Percentiles rank a stretch among this genome's conserved stretches.
Conservation (phyloP, 2,329 filamentous ascomycete species). For the Ceratocystiopsis sp. region DNA sequence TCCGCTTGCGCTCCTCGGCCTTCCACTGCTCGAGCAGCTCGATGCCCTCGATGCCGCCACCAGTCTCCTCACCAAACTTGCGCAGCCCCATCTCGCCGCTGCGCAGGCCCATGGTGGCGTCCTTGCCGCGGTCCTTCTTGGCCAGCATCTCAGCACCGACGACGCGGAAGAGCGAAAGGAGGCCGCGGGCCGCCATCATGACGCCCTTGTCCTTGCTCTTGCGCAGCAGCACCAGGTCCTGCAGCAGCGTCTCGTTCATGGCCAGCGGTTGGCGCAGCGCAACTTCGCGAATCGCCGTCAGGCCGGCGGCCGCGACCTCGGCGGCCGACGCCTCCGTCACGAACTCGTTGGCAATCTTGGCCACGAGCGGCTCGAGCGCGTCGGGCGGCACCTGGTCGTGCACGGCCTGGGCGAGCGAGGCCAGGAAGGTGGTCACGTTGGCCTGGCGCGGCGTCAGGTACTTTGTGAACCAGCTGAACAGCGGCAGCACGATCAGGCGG, state of each 20-base stretch:
- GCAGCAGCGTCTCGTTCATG: slow-evolving; percentile 88
- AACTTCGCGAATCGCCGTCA: slow-evolving; percentile 90
- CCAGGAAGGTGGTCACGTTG: slow-evolving; percentile 82
- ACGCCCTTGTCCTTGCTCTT: slow-evolving; percentile 97
- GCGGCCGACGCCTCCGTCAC: slow-evolving; percentile 85
- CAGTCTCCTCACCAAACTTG: slow-evolving; percentile 67
- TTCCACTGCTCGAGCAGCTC: slow-evolving; percentile 90
- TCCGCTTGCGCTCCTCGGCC: slow-evolving; percentile 67
- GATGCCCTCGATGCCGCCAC: slow-evolving; percentile 75
- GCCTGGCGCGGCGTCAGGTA: slow-evolving; percentile 71
- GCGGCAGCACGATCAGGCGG: slow-evolving; percentile 71
- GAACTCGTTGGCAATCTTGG: slow-evolving; percentile 97
- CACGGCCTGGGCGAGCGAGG: slow-evolving; percentile 78
- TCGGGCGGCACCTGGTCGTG: slow-evolving; percentile 88
- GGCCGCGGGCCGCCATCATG: slow-evolving; percentile 94
- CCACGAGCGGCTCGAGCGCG: slow-evolving; percentile 72
- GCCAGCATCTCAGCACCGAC: slow-evolving; percentile 77
- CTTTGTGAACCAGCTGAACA: slow-evolving; percentile 96
- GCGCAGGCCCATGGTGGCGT: slow-evolving; percentile 65
- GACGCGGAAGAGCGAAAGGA: slow-evolving; percentile 81
- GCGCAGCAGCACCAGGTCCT: slow-evolving; percentile 88
- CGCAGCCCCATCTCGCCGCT: slow-evolving; percentile 58
- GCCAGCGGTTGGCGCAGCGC: slow-evolving; percentile 86
- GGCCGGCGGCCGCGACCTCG: slow-evolving; percentile 72
- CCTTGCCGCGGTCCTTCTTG: slow-evolving; percentile 81